Conservation (phyloP, 768 basidiomycete species). For the Amanita thiersii region DNA sequence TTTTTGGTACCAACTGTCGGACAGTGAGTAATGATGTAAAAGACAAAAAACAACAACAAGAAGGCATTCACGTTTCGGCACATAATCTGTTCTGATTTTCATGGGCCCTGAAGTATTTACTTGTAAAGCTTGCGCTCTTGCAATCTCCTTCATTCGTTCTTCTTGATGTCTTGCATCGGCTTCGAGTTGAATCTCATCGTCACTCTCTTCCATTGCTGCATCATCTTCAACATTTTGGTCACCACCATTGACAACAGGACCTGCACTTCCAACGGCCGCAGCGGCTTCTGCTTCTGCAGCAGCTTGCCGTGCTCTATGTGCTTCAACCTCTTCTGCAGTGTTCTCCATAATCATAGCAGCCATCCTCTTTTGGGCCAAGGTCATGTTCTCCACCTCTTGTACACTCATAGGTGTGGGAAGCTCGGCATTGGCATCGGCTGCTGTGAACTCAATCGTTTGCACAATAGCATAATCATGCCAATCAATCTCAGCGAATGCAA, state of each 20-base stretch:
- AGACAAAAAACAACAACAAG: slow-evolving; percentile 2
- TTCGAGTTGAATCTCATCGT: slow-evolving; percentile 64
- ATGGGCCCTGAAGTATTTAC: slow-evolving; percentile 70
- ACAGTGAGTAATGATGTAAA: slow-evolving; percentile 6
- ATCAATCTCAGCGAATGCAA: slow-evolving; percentile 95
- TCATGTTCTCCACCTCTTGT: slow-evolving; percentile 93
- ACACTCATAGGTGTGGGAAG: slow-evolving; percentile 96
- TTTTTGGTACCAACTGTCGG: slow-evolving; percentile 56
- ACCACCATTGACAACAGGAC: slow-evolving; percentile 23
- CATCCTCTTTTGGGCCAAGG: slow-evolving; percentile 95
- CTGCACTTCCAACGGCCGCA: slow-evolving; percentile 63
- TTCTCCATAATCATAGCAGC: slow-evolving; percentile 98
- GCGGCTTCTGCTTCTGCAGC: slow-evolving; percentile 83
- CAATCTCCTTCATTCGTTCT: slow-evolving; percentile 61
- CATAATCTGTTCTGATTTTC: slow-evolving; percentile 95
- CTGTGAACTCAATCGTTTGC: slow-evolving; percentile 96
- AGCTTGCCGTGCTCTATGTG: slow-evolving; percentile 71
- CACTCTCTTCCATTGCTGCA: slow-evolving; percentile 82
- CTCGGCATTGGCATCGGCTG: slow-evolving; percentile 83
- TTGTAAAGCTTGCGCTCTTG: slow-evolving; percentile 70
- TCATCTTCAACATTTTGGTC: slow-evolving; percentile 30
- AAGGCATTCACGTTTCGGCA: slow-evolving; percentile 82
- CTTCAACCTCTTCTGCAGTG: slow-evolving; percentile 79
- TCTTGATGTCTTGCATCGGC: slow-evolving; percentile 58
- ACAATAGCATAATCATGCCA: slow-evolving; percentile 99